phyloP scores from a whole-genome alignment of 345 rosid genomes.

The Syzygium aromaticum region DNA sequence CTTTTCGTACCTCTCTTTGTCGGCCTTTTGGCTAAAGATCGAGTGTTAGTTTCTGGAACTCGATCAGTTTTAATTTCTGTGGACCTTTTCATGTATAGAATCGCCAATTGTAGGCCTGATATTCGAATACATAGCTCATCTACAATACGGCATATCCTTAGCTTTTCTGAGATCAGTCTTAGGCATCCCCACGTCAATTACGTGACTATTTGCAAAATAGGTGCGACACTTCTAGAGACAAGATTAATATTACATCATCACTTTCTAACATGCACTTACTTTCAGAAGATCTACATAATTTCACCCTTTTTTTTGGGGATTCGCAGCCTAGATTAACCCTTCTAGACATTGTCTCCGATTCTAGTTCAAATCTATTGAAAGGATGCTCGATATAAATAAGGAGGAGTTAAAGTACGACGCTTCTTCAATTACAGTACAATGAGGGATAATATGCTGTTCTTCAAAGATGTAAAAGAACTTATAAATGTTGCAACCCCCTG shows the following conservation, averaged over 20 bases:
- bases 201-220: not conserved
- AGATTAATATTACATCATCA: not conserved
- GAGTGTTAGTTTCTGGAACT: constrained; percentile 4
- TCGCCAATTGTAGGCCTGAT: not conserved
- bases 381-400: not conserved
- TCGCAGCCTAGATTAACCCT: not conserved
- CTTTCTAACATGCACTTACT: not conserved
- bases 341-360: not conserved
- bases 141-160: not conserved
- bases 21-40: constrained; percentile 43
- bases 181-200: not conserved
- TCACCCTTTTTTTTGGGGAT: not conserved
- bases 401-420: not conserved
- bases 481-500: not conserved
- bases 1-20: constrained; percentile 14
- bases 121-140: not conserved
- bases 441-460: not conserved
- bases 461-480: not conserved
- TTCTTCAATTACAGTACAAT: not conserved
- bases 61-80: not conserved
- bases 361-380: not conserved
- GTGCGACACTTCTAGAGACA: not conserved
- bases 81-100: not conserved
- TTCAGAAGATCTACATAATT: not conserved
- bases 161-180: not conserved